A percentile compares a stretch with the other conserved stretches of the same genome.
phyloP scores from a whole-genome alignment of 2,329 filamentous ascomycete species.

The Boeremia exigua region DNA sequence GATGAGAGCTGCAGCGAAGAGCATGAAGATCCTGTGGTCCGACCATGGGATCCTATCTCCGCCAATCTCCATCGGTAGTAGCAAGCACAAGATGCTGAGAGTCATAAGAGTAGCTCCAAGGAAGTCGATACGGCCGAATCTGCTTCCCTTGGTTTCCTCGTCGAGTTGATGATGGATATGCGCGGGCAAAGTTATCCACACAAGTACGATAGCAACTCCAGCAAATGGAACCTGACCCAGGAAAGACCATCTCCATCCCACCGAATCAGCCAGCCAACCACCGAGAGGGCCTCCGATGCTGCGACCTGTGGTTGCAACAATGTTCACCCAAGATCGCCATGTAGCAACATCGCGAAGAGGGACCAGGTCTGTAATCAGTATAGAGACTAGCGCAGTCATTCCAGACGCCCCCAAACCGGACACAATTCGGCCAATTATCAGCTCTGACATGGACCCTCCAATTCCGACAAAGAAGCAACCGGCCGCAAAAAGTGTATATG shows the following conservation, averaged over 20 bases:
- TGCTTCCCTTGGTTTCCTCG: slow-evolving; percentile 13
- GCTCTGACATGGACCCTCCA: slow-evolving; percentile 18
- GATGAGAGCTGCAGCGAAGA: slow-evolving; percentile 41
- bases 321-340: slow-evolving; percentile 60
- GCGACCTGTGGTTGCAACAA: slow-evolving; percentile 57
- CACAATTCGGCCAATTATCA: slow-evolving; percentile 60
- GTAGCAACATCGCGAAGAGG: slow-evolving; percentile 56
- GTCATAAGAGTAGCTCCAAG: slow-evolving; percentile 59
- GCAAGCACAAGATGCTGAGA: slow-evolving; percentile 51
- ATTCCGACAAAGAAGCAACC: slow-evolving; percentile 32
- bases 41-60: slow-evolving; percentile 53
- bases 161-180: background rate
- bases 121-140: slow-evolving; percentile 64
- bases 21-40: slow-evolving; percentile 39
- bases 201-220: slow-evolving; percentile 57
- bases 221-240: slow-evolving; percentile 64
- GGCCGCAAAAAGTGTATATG: slow-evolving; percentile 51
- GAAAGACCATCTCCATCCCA: slow-evolving; percentile 73
- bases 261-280: slow-evolving; percentile 65
- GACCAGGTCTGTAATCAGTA: slow-evolving; percentile 59
- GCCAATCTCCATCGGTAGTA: slow-evolving; percentile 58
- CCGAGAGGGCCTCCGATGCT: slow-evolving; percentile 63
- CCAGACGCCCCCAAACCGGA: slow-evolving; percentile 71
- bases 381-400: slow-evolving; percentile 57
- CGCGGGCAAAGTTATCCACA: slow-evolving; percentile 39